Evolutionary conservation across 2,329 filamentous ascomycete species (phyloP).

Genomic region (Cyanodermella asteris): DNA sequence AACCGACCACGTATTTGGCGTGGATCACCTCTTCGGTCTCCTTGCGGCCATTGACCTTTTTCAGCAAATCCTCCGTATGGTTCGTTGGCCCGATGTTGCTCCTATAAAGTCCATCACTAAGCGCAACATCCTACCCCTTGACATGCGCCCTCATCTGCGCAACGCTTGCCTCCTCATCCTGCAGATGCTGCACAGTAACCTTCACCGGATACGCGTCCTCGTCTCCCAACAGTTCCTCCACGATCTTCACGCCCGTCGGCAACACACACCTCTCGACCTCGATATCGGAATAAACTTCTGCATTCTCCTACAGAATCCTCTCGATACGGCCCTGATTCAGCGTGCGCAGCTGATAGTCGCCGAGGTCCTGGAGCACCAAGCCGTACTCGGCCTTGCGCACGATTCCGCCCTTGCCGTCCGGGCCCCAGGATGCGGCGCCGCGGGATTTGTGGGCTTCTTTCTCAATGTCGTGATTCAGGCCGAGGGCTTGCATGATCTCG

Average conservation of each 20-base stretch:
- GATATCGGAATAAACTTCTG: slow-evolving; percentile 32
- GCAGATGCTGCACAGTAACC: slow-evolving; percentile 34
- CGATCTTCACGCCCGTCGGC: slow-evolving; percentile 32
- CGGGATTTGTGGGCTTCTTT: too few relatives aligned
- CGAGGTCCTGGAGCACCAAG: background rate
- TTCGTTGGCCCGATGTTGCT: background rate
- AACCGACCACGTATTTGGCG: slow-evolving; percentile 44
- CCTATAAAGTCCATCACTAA: too few relatives aligned
- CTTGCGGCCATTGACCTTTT: background rate
- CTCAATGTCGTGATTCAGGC: too few relatives aligned
- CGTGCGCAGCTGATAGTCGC: background rate
- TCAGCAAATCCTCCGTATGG: background rate
- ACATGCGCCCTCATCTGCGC: too few relatives aligned
- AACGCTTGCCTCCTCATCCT: slow-evolving; percentile 33
- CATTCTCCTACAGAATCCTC: slow-evolving; percentile 40
- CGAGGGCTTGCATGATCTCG: too few relatives aligned
- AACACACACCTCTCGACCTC: slow-evolving; percentile 38
- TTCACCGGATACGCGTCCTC: slow-evolving; percentile 36
- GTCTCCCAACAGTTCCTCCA: slow-evolving; percentile 26
- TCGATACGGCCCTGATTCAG: slow-evolving; percentile 53
- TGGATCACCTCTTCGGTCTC: slow-evolving; percentile 20
- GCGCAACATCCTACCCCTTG: too few relatives aligned
- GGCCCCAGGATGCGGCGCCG: background rate
- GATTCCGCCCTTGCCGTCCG: background rate
- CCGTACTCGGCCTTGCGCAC: background rate